Evolutionary conservation across 2,329 filamentous ascomycete genomes (phyloP).

Genomic region (Calonectria hawksworthii): DNA sequence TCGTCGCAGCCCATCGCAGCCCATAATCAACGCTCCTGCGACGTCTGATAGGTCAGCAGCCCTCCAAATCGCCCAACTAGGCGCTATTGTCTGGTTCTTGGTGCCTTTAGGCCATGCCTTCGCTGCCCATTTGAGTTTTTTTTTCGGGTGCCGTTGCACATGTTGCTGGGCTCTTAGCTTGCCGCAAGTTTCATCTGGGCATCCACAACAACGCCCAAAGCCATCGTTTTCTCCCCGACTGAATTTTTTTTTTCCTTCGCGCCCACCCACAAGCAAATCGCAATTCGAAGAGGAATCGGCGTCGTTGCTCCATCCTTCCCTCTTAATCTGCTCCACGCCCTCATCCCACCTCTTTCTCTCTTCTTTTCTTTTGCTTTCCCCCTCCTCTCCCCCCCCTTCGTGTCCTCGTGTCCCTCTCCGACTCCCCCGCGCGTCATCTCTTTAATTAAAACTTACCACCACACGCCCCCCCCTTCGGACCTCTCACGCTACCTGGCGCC

Average conservation of each 20-base stretch:
- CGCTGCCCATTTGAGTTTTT: conserved; percentile 24
- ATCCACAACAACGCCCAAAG: conserved; percentile 34
- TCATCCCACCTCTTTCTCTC: background rate
- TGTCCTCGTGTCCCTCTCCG: conserved; percentile 28
- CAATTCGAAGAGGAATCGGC: conserved; percentile 26
- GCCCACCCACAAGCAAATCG: conserved; percentile 30
- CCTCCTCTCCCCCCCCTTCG: background rate
- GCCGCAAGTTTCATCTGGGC: conserved; percentile 29
- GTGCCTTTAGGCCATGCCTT: conserved; percentile 17
- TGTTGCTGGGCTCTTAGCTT: conserved; percentile 24
- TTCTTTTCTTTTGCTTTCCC: conserved; percentile 8
- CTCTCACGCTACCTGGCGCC: conserved; percentile 42
- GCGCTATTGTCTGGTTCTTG: background rate
- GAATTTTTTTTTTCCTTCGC: conserved; percentile 10
- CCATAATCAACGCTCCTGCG: conserved; percentile 19
- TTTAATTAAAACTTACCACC: conserved; percentile 42
- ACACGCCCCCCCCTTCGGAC: conserved; percentile 41
- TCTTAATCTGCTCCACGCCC: conserved; percentile 3
- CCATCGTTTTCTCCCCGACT: conserved; percentile 34
- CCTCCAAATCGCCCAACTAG: conserved; percentile 12
- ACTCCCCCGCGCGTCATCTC: conserved; percentile 31
- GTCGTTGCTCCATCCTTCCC: conserved; percentile 17
- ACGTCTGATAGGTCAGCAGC: conserved; percentile 18
- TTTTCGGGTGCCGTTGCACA: conserved; percentile 34
- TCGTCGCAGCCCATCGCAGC: conserved; percentile 16